Evolutionary conservation across 495 filamentous ascomycete species (phyloP), one percentile per base, ranked within the genome.

Genomic region (Schizothecium vesticola): DNA sequence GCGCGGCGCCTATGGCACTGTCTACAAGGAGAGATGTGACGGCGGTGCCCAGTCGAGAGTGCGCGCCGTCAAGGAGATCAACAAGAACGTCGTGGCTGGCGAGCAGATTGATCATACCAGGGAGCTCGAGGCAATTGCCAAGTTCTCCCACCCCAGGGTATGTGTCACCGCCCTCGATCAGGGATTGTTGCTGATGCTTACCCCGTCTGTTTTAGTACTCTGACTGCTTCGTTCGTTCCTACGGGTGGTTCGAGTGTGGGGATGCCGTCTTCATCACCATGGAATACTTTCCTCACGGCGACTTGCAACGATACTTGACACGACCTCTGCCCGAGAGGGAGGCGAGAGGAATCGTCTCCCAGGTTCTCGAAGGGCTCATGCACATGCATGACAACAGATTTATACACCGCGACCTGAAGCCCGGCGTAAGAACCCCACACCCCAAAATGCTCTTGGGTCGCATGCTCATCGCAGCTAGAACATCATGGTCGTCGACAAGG

Each of bases 341-440:
- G 28, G 80, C 74, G 3, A 68, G 73, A 19, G 55, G 74, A 6
- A 80, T 86, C 13, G 59, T 70, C 0, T 64, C 61, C 10, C 84
- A 87, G 66, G 61, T 86, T 2, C 70, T 85, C 0, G 80, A 82
- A 36, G 85, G 80, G 0, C 67, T 87, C 7, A 56, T 66, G 11
- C 71, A 78, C 36, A 84, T 87, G 81, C 85, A 86, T 70, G 62
- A 73, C 9, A 80, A 84, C 63, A 72, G 73, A 1, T 86, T 84
- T 70, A 75, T 80, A 5, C 85, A 87, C 63, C 70, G 84, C 7
- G 84, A 86, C 70, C 62, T 86, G 11, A 87, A 86, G 70, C 85
- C 85, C 0, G 56, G 28, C 28, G 73, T 75, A 71, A 58, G 69
- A 59, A 57, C 8, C 19, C 26, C 22, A 43, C 26, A 62, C 9